phyloP scores from a whole-genome alignment of 2,329 filamentous ascomycete genomes.

The Fusarium sp. region DNA sequence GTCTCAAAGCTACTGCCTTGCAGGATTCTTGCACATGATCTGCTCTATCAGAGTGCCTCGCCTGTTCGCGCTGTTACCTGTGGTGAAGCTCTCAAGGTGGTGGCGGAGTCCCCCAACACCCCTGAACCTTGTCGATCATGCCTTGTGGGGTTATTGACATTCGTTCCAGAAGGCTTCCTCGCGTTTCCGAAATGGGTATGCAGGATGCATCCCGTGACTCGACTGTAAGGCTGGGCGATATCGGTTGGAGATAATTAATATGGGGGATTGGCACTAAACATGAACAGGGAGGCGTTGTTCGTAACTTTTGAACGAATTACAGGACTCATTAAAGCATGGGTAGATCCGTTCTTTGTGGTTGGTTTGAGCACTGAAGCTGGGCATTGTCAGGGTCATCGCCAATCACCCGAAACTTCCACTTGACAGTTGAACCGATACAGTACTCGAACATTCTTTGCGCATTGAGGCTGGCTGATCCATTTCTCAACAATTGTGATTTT shows the following conservation, averaged over 20 bases:
- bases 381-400: background rate
- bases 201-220: constrained; percentile 21
- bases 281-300: background rate
- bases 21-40: constrained; percentile 1
- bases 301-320: background rate
- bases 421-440: background rate
- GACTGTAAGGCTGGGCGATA: background rate
- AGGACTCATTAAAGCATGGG: background rate
- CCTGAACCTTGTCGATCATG: constrained; percentile 1
- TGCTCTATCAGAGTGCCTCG: constrained; percentile 15
- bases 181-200: constrained; percentile 6
- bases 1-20: background rate
- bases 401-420: background rate
- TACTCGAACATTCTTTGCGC: background rate
- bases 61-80: background rate
- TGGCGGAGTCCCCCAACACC: constrained; percentile 19
- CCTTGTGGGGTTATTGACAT: background rate
- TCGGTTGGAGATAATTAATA: background rate
- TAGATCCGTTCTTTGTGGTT: background rate
- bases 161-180: constrained; percentile 28
- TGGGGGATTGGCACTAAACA: background rate
- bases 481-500: background rate
- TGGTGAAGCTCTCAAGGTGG: background rate
- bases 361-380: background rate
- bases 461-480: background rate